These are phyloP conservation scores for Dictyostelium brefeldianum DNA, from an alignment of 78 protist genomes.

Conservation along the genomic window DNA sequence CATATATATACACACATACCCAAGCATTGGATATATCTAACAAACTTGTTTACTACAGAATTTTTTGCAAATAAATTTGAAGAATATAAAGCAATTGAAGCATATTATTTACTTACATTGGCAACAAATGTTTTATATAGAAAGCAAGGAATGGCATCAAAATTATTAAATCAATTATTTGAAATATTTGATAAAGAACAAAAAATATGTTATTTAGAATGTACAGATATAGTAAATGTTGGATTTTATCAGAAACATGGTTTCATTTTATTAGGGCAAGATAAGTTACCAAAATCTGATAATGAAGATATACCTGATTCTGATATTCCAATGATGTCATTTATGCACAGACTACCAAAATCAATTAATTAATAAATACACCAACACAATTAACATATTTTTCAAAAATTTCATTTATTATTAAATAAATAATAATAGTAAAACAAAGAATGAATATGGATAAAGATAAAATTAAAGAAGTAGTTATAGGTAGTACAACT, in stretches of 20 bases:
- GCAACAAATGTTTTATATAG: conserved; percentile 32
- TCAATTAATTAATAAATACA: neutral
- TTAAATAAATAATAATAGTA: no score
- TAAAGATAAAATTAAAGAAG: no score
- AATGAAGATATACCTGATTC: neutral
- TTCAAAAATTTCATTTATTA: no score
- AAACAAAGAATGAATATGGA: no score
- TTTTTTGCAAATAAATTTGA: conserved; percentile 27
- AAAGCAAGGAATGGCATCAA: conserved; percentile 58
- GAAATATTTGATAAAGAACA: conserved; percentile 54
- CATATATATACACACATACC: neutral
- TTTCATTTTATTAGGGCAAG: conserved; percentile 15
- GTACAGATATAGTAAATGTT: conserved; percentile 15
- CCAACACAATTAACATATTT: no score
- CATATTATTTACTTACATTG: conserved; percentile 49
- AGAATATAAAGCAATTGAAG: conserved; percentile 24
- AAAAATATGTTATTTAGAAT: conserved; percentile 58
- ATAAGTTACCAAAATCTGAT: conserved; percentile 19
- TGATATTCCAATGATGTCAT: conserved; percentile 28
- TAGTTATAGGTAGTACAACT: no score
- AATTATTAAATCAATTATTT: conserved; percentile 26
- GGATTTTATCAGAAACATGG: conserved; percentile 27
- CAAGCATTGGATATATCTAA: no score
- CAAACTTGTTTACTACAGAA: no score
- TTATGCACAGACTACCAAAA: conserved; percentile 41